phyloP scores from a whole-genome alignment of 169 alveolate genomes.

The Pseudocohnilembus persalinus region DNA sequence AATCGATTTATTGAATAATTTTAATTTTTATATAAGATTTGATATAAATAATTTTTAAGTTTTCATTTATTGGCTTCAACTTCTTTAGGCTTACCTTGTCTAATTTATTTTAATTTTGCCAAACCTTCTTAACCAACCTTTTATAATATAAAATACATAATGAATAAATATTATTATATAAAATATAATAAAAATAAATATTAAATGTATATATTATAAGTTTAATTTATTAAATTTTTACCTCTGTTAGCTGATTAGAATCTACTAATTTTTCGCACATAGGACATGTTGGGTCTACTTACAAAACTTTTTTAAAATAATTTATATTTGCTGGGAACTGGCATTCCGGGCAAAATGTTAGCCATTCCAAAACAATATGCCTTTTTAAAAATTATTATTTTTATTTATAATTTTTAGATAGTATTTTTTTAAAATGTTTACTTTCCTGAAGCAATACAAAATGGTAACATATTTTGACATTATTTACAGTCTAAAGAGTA shows the following conservation, averaged over 20 bases:
- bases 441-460: slow-evolving; percentile 87
- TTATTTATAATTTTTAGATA: background rate
- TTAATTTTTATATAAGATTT: no score
- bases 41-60: no score
- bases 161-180: slow-evolving; percentile 30
- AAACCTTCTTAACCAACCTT: background rate
- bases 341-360: slow-evolving; percentile 79
- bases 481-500: slow-evolving; percentile 75
- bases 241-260: slow-evolving; percentile 49
- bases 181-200: no score
- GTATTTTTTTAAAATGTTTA: slow-evolving; percentile 3
- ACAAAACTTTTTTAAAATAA: slow-evolving; percentile 63
- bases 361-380: slow-evolving; percentile 74
- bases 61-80: background rate
- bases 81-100: background rate
- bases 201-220: no score
- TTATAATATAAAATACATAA: slow-evolving; percentile 53
- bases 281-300: slow-evolving; percentile 74
- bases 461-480: slow-evolving; percentile 86
- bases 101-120: background rate
- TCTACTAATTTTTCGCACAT: slow-evolving; percentile 70
- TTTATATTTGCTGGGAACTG: slow-evolving; percentile 76
- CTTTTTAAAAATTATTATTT: background rate
- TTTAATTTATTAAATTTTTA: no score
- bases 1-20: no score